Conservation (phyloP, 495 filamentous ascomycete species). For the Bacidia gigantensis region DNA sequence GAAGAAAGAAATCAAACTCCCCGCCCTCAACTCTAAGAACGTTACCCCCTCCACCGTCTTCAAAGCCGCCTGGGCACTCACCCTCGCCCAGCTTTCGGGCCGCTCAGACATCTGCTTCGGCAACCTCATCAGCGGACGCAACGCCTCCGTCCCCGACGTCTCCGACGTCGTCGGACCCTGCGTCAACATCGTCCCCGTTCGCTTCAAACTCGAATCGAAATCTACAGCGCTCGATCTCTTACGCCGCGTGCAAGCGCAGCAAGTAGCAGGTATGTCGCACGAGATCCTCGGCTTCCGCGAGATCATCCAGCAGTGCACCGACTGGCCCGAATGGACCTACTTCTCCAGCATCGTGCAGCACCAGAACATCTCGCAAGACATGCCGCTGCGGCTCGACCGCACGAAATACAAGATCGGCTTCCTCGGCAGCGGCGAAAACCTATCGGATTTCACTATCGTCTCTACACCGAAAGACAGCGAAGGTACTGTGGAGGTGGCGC, state of each 20-base stretch:
- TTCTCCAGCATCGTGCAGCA: slow-evolving; percentile 38
- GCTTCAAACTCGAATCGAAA: slow-evolving; percentile 34
- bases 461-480: slow-evolving; percentile 29
- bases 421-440: slow-evolving; percentile 36
- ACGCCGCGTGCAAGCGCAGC: slow-evolving; percentile 42
- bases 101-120: slow-evolving; percentile 42
- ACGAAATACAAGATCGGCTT: slow-evolving; percentile 36
- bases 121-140: slow-evolving; percentile 42
- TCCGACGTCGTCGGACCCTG: slow-evolving; percentile 44
- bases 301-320: slow-evolving; percentile 44
- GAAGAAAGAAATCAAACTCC: slow-evolving; percentile 27
- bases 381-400: slow-evolving; percentile 30
- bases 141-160: slow-evolving; percentile 37
- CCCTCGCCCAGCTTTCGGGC: slow-evolving; percentile 36
- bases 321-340: slow-evolving; percentile 40
- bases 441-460: slow-evolving; percentile 36
- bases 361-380: slow-evolving; percentile 32
- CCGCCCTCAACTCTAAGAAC: slow-evolving; percentile 28
- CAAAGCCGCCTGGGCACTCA: slow-evolving; percentile 44
- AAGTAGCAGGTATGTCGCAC: slow-evolving; percentile 42
- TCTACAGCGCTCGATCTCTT: slow-evolving; percentile 41
- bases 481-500: slow-evolving; percentile 29
- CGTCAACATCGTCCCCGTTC: slow-evolving; percentile 45
- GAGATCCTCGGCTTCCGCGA: slow-evolving; percentile 46
- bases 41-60: slow-evolving; percentile 42